Evolutionary conservation across 2,329 filamentous ascomycete species (phyloP), one percentile per base, ranked within the genome.

Genomic region (Colletotrichum sp.): DNA sequence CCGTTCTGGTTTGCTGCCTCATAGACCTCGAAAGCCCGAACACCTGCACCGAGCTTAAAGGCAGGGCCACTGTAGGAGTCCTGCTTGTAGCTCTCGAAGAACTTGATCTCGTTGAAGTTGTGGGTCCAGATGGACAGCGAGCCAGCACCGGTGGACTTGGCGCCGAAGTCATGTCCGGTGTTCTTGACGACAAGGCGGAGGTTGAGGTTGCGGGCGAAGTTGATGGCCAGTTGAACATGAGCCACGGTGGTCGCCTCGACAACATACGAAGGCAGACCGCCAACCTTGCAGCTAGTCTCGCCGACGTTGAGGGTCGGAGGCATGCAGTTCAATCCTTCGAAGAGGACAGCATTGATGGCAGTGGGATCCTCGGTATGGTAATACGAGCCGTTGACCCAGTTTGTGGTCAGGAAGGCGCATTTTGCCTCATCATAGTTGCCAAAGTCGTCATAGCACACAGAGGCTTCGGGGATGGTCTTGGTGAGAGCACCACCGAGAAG

Each of bases 101-200:
- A 77, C 16, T 63, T 60, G 30, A 77, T 80, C n/a, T 84, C 79
- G 21, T 88, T 89, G 13, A 90, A 79, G 76, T 90, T 81, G 67
- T 89, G 90, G 0, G 86, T 88, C 90, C 90, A 92, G 76, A 91
- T 86, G 5, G 86, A 90, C 4, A 92, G 82, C 0, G 90, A 87
- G 5, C 90, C 89, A 0, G 86, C 86, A 1, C 86, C 87, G 24
- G 83, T 84, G 7, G 86, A 88, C 7, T 87, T 85, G 7, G 88
- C 88, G 16, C 86, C 79, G 55, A 85, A 87, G 72, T 89, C 87
- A 32, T 89, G 85, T 34, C 87, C 83, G 6, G 83, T 85, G 48
- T 83, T 83, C 72, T 86, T 88, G 34, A 89, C 80, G 9, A 84
- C 79, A 18, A 89, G 81, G 12, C 87, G 83, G 39, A 90, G 78